Conservation (phyloP, 1,284 basidiomycete genomes). For the Anthracocystis panici-leucophaei region DNA sequence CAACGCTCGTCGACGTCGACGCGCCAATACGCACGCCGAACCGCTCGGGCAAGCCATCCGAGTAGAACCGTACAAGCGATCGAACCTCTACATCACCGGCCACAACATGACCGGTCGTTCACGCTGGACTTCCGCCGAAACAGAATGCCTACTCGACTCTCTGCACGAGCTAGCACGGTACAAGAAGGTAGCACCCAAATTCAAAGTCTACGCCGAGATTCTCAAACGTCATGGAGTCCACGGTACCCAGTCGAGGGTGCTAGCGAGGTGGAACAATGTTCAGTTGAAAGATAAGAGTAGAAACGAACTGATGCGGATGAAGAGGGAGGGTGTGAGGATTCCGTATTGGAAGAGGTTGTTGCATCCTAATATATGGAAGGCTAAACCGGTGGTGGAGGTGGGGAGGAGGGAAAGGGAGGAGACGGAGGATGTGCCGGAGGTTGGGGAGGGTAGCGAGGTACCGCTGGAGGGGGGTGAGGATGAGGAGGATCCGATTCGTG, state of each 20-base stretch:
- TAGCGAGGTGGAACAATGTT: conserved; percentile 58
- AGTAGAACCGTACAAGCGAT: conserved; percentile 42
- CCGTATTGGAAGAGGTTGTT: conserved; percentile 54
- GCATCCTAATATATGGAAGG: conserved; percentile 49
- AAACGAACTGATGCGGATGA: conserved; percentile 57
- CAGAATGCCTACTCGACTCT: conserved; percentile 23
- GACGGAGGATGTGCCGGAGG: conserved; percentile 41
- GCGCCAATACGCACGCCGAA: conserved; percentile 15
- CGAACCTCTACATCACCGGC: conserved; percentile 54
- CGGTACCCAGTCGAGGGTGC: conserved; percentile 21
- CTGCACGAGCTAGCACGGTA: conserved; percentile 43
- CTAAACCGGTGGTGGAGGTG: conserved; percentile 8
- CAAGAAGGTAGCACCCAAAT: conserved; percentile 41
- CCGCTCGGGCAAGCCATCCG: conserved; percentile 28
- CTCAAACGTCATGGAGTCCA: conserved; percentile 42
- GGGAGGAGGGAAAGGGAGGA: conserved; percentile 19
- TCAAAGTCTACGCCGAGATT: conserved; percentile 46
- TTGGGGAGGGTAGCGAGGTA: conserved; percentile 5
- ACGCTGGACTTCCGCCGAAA: conserved; percentile 44
- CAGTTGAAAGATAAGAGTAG: conserved; percentile 62
- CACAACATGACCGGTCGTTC: conserved; percentile 52
- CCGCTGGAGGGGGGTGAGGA: conserved; percentile 2
- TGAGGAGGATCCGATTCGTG: conserved; percentile 18
- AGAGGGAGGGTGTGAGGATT: conserved; percentile 35
- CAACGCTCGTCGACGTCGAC: conserved; percentile 10